These are phyloP conservation scores for Escovopsis sp. DNA, from an alignment of 2,329 filamentous ascomycete species.

Conservation along the genomic window DNA sequence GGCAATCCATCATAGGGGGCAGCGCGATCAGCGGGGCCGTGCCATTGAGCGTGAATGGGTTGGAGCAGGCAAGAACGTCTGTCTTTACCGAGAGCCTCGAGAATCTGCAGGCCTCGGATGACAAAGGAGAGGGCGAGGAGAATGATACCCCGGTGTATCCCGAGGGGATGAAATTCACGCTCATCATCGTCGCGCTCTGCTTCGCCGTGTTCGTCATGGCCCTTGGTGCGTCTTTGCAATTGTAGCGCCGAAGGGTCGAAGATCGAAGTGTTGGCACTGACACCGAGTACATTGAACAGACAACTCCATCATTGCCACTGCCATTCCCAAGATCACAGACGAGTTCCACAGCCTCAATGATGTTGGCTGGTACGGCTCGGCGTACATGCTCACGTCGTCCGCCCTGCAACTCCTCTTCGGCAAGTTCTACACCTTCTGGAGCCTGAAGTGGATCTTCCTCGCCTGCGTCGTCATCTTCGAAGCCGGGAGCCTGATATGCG, in stretches of 20 bases:
- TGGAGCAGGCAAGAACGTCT: constrained; percentile 6
- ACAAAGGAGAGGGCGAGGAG: background rate
- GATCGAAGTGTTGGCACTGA: background rate
- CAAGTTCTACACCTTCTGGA: constrained; percentile 31
- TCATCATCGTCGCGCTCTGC: constrained; percentile 24
- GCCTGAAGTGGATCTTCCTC: constrained; percentile 30
- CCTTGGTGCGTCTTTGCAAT: constrained; percentile 14
- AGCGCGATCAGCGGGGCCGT: background rate
- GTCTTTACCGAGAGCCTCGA: constrained; percentile 12
- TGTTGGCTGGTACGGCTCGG: constrained; percentile 39
- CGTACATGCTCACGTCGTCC: constrained; percentile 28
- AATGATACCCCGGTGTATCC: constrained; percentile 9
- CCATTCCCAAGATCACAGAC: constrained; percentile 34
- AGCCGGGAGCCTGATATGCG: constrained; percentile 33
- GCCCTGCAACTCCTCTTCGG: constrained; percentile 24
- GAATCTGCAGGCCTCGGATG: constrained; percentile 10
- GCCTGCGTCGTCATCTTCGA: constrained; percentile 32
- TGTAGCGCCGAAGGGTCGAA: background rate
- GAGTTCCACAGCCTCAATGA: constrained; percentile 29
- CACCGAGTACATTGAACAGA: constrained; percentile 14
- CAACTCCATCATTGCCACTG: constrained; percentile 32
- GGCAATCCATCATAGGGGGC: background rate
- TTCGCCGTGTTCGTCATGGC: constrained; percentile 27
- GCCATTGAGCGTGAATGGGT: background rate
- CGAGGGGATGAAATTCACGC: constrained; percentile 14